Evolutionary conservation across 441 rosid genomes (phyloP), one percentile per base, ranked within the genome.

Genomic region (Heliophila coronopifolia): DNA sequence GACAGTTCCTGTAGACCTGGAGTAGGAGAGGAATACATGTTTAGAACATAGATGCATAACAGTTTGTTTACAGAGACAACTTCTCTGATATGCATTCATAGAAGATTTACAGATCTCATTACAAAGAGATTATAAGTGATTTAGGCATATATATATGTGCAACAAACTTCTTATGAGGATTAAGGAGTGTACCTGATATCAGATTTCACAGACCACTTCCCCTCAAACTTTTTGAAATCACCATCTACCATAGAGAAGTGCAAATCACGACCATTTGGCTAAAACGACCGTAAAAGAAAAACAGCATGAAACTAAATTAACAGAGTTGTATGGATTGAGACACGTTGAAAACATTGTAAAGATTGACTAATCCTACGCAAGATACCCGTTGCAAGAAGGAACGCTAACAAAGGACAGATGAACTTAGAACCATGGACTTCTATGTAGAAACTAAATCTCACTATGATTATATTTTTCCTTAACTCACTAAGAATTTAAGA

Each of bases 231-330:
- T 73, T 92, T 85, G 68, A 92, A 92, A 71, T 87, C 98, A 23
- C 98, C 98, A 69, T 87, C 98, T 50, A 87, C 95, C 96, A 92
- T 84, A 28, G 83, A 87, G 68, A 92, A 92, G 65, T 65, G 83
- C 49, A 92, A 83, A 47, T 85, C 91, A 16, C 74, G 77, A 44
- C 78, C 74, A 63, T 65, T 73, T 42, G 79, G 77, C 98, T 91
- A 71, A 54, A 56, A 36, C 39, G 49, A 18, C 32, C 39, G 35
- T 24, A 34, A 59, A 27, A 48, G 5, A 14, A 19, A 31, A 38
- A 17, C 3, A 13, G 9, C 20, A 59, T 23, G 25, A 43, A 39
- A 12, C 54, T 11, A 38, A 5, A 45, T 16, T 12, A n/a, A 41
- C 23, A 45, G n/a, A 30, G 28, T 34, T 45, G 3, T 27, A 17